A percentile compares a stretch with the other conserved stretches of the same genome.
phyloP scores from a whole-genome alignment of 257 asterid genomes.

The Primulina huaijiensis region DNA sequence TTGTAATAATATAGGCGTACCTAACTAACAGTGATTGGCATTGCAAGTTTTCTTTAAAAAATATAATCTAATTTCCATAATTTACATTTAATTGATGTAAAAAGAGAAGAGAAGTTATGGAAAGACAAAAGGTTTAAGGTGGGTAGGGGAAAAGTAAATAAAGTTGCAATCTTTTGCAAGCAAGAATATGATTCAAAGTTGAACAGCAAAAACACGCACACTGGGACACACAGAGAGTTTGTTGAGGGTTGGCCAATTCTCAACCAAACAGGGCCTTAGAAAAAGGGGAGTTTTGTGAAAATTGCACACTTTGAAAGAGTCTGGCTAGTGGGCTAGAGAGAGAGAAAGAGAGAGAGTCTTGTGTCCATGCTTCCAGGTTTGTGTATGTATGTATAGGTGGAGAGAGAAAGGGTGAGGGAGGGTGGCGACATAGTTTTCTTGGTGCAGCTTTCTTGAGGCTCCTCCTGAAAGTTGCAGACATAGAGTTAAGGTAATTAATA shows the following conservation, averaged over 20 bases:
- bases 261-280: slow-evolving; percentile 11
- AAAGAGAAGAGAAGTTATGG: slow-evolving; percentile 31
- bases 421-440: slow-evolving; percentile 15
- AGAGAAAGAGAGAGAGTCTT: slow-evolving; percentile 30
- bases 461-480: slow-evolving; percentile 45
- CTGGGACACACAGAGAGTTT: slow-evolving; percentile 27
- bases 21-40: too few relatives aligned
- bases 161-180: slow-evolving; percentile 43
- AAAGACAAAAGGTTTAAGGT: slow-evolving; percentile 33
- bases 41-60: too few relatives aligned
- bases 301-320: slow-evolving; percentile 32
- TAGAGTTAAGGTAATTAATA: slow-evolving; percentile 38
- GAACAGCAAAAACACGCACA: slow-evolving; percentile 24
- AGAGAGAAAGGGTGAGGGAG: slow-evolving; percentile 25
- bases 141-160: slow-evolving; percentile 24
- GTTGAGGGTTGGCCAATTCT: slow-evolving; percentile 24
- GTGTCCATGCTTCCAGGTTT: slow-evolving; percentile 1
- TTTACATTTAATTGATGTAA: background rate
- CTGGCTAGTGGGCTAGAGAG: slow-evolving; percentile 37
- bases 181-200: slow-evolving; percentile 41
- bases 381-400: slow-evolving; percentile 20
- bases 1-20: too few relatives aligned
- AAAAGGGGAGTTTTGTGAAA: background rate
- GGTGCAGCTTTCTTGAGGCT: slow-evolving; percentile 57
- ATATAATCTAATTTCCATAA: background rate